These are phyloP conservation scores for Aureobasidium leucospermi DNA, from an alignment of 2,329 filamentous ascomycete species.

Conservation along the genomic window DNA sequence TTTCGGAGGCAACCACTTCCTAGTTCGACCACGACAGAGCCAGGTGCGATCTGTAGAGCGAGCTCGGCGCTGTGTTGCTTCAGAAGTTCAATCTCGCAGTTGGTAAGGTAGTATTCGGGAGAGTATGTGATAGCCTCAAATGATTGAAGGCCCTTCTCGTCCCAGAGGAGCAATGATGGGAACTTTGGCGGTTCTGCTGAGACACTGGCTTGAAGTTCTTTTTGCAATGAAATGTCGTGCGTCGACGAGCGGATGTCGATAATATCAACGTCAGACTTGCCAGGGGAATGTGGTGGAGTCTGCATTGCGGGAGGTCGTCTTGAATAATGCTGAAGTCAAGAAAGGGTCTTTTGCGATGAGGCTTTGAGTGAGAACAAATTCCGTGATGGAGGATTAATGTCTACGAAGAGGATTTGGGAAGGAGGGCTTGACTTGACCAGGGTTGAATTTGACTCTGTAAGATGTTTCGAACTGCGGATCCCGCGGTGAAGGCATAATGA, in stretches of 20 bases:
- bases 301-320: background rate
- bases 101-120: constrained; percentile 2
- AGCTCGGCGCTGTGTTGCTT: background rate
- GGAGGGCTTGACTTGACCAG: background rate
- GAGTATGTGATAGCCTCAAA: constrained; percentile 2
- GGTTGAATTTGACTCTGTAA: background rate
- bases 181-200: background rate
- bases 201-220: background rate
- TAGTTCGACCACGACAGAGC: background rate
- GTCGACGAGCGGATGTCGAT: constrained; percentile 2
- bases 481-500: background rate
- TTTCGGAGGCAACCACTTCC: constrained; percentile 3
- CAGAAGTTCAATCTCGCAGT: background rate
- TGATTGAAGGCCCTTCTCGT: background rate
- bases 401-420: background rate
- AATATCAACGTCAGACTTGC: background rate
- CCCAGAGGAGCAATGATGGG: background rate
- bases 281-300: background rate
- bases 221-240: background rate
- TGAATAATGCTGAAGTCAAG: background rate
- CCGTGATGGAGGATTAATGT: background rate
- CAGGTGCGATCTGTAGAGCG: background rate
- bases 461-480: too few species aligned
- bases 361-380: too few species aligned
- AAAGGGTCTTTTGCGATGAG: background rate